phyloP scores from a whole-genome alignment of 352 stramenopile species.

The Globisporangium orthogonon region DNA sequence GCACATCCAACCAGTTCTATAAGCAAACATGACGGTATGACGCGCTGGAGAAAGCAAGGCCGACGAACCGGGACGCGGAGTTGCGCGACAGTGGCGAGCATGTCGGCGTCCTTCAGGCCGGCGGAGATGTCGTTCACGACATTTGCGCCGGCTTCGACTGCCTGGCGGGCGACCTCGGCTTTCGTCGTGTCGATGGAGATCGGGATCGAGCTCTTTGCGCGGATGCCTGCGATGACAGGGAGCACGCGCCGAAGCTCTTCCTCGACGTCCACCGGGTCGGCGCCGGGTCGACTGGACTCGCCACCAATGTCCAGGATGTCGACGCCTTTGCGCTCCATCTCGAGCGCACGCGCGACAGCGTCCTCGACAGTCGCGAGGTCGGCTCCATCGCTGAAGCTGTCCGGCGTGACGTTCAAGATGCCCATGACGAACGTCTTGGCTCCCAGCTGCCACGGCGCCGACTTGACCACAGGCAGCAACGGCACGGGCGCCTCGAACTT shows the following conservation, averaged over 20 bases:
- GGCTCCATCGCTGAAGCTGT: constrained; percentile 92
- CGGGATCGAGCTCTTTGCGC: constrained; percentile 53
- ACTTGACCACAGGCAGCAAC: constrained; percentile 49
- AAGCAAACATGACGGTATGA: not conserved
- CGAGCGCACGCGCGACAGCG: constrained; percentile 79
- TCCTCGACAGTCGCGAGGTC: constrained; percentile 32
- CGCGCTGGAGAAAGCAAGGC: not conserved
- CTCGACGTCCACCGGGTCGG: constrained; percentile 74
- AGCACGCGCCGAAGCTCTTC: constrained; percentile 90
- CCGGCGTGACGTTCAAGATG: constrained; percentile 98
- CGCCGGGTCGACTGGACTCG: constrained; percentile 98
- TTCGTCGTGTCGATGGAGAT: constrained; percentile 98
- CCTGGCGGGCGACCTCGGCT: constrained; percentile 81
- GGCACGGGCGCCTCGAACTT: constrained; percentile 34
- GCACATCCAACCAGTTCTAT: not conserved
- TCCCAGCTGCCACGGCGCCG: constrained; percentile 30
- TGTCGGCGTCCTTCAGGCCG: constrained; percentile 87
- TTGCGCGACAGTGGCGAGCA: constrained; percentile 87
- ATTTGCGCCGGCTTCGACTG: constrained; percentile 91
- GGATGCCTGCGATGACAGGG: constrained; percentile 92
- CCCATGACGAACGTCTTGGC: constrained; percentile 94
- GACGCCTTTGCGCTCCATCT: constrained; percentile 89
- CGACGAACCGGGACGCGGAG: constrained; percentile 68
- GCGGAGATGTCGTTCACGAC: constrained; percentile 98
- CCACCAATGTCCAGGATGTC: constrained; percentile 97